Evolutionary conservation across 2,329 filamentous ascomycete genomes (phyloP).

Genomic region (Chrysosporium keratinophilum): DNA sequence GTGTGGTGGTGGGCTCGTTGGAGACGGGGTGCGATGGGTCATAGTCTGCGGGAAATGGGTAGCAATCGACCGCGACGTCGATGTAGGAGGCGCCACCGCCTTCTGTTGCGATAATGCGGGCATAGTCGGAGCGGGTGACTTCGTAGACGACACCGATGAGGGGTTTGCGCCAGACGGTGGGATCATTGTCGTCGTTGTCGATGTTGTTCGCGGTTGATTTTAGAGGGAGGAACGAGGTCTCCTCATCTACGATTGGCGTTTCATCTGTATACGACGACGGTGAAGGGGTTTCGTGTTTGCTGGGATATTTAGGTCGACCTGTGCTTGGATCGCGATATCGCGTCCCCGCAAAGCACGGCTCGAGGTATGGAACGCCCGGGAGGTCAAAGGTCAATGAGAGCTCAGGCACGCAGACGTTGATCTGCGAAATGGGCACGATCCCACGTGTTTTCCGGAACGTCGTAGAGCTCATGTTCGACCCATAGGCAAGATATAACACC

Average conservation of each 20-base stretch:
- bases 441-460: constrained; percentile 69
- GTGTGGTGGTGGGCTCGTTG: constrained; percentile 48
- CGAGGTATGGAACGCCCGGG: constrained; percentile 70
- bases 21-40: constrained; percentile 49
- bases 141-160: constrained; percentile 93
- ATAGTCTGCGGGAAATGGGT: constrained; percentile 49
- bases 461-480: constrained; percentile 72
- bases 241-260: no score
- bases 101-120: constrained; percentile 79
- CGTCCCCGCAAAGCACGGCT: constrained; percentile 88
- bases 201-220: background rate
- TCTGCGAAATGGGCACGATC: constrained; percentile 67
- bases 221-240: no score
- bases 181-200: constrained; percentile 19
- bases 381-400: constrained; percentile 76
- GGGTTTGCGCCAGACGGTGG: constrained; percentile 60
- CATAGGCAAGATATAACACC: constrained; percentile 76
- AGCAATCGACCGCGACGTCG: constrained; percentile 70
- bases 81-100: constrained; percentile 77
- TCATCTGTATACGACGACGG: background rate
- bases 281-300: background rate
- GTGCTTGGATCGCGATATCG: constrained; percentile 46
- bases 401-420: constrained; percentile 72
- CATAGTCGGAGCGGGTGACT: constrained; percentile 71
- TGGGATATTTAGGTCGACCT: background rate